Conservation (phyloP, 495 filamentous ascomycete species). For the Xylaria curta region DNA sequence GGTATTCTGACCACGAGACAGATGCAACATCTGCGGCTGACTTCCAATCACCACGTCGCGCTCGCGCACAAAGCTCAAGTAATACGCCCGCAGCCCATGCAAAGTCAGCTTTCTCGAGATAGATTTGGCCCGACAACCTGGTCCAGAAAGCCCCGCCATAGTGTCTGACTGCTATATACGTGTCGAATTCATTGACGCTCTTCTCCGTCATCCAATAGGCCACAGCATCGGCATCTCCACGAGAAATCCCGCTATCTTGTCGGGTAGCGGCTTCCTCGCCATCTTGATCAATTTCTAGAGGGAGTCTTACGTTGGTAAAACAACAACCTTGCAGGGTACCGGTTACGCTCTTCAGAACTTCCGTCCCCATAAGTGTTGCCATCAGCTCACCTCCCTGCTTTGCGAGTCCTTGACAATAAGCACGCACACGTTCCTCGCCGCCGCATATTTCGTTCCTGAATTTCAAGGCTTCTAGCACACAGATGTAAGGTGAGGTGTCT, state of each 20-base stretch:
- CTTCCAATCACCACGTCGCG: conserved; percentile 56
- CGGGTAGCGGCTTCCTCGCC: conserved; percentile 22
- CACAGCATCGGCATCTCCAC: conserved; percentile 42
- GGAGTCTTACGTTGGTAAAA: conserved; percentile 72
- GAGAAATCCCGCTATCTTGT: conserved; percentile 29
- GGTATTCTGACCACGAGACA: conserved; percentile 8
- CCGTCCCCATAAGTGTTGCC: conserved; percentile 67
- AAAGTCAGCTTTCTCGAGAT: conserved; percentile 79
- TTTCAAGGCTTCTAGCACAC: conserved; percentile 67
- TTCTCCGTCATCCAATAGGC: conserved; percentile 61
- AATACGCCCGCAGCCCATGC: conserved; percentile 69
- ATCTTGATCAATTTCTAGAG: conserved; percentile 51
- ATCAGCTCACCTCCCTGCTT: conserved; percentile 62
- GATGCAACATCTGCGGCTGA: neutral
- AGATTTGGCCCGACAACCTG: conserved; percentile 79
- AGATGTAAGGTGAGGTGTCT: conserved; percentile 71
- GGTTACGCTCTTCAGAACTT: conserved; percentile 64
- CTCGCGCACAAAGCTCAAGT: conserved; percentile 66
- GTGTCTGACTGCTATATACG: conserved; percentile 70
- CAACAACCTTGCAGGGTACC: conserved; percentile 43
- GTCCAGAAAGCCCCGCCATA: conserved; percentile 71
- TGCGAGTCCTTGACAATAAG: conserved; percentile 63
- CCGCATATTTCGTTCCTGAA: conserved; percentile 73
- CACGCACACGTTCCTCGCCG: conserved; percentile 71
- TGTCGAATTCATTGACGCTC: conserved; percentile 67